Percentiles rank a stretch among this genome's conserved stretches.
Evolutionary conservation across 108 stramenopile genomes (phyloP).

Genomic region (Cyclotella distinguenda): DNA sequence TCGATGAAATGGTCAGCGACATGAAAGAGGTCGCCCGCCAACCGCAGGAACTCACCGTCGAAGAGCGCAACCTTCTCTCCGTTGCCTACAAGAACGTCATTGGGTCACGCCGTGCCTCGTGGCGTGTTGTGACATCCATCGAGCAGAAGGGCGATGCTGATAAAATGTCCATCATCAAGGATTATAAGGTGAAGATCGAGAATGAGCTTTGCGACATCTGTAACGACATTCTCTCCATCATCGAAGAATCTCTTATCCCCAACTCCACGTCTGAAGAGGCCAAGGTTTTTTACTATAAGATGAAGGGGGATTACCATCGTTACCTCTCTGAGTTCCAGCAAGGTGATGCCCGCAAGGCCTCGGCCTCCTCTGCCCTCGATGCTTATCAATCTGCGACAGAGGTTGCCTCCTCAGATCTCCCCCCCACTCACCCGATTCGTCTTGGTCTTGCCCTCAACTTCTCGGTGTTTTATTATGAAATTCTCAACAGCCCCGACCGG

Average conservation of each 20-base stretch:
- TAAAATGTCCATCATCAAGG: conserved; percentile 93
- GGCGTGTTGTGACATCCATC: conserved; percentile 99
- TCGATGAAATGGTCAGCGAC: conserved; percentile 94
- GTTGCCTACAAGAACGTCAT: conserved; percentile 99
- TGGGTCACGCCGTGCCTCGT: conserved; percentile 98
- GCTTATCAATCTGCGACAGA: conserved; percentile 96
- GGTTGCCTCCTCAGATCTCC: conserved; percentile 94
- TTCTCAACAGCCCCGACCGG: conserved; percentile 95
- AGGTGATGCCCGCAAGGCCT: conserved; percentile 86
- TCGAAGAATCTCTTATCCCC: conserved; percentile 97
- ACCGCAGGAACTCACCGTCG: conserved; percentile 98
- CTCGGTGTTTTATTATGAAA: conserved; percentile 99
- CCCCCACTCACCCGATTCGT: conserved; percentile 99
- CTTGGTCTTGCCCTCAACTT: conserved; percentile 99
- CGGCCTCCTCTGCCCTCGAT: conserved; percentile 92
- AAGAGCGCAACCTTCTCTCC: conserved; percentile 98
- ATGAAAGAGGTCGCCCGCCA: conserved; percentile 99
- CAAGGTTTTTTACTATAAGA: conserved; percentile 99
- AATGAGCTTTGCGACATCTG: conserved; percentile 96
- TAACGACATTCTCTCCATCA: conserved; percentile 97
- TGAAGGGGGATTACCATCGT: conserved; percentile 99
- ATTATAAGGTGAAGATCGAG: conserved; percentile 97
- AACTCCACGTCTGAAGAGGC: conserved; percentile 97
- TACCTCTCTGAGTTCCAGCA: conserved; percentile 96
- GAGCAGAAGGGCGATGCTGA: conserved; percentile 98